Percentiles rank a stretch among this genome's conserved stretches.
phyloP scores from a whole-genome alignment of 352 stramenopile species.

The Phytophthora tubulina region DNA sequence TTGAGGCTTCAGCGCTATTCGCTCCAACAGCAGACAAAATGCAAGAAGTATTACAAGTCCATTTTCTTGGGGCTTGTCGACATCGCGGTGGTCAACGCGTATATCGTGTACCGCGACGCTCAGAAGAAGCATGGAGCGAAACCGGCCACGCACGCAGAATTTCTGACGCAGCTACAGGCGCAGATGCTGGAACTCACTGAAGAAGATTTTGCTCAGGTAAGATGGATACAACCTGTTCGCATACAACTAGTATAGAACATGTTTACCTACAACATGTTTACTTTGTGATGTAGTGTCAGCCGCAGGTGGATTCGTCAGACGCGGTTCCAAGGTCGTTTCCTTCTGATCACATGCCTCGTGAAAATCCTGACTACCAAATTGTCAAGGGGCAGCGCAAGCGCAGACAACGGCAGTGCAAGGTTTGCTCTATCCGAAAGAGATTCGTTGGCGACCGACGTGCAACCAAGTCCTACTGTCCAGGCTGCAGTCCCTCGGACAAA shows the following conservation, averaged over 20 bases:
- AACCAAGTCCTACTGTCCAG: neutral
- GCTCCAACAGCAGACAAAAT: no score
- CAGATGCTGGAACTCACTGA: neutral
- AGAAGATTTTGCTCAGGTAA: neutral
- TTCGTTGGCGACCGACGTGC: neutral
- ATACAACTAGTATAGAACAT: neutral
- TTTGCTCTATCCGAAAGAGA: neutral
- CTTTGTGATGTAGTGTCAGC: neutral
- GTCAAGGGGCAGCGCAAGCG: neutral
- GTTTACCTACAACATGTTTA: neutral
- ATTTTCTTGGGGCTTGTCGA: no score
- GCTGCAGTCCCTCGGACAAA: neutral
- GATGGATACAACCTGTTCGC: conserved; percentile 1
- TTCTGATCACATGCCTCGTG: neutral
- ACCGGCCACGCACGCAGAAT: neutral
- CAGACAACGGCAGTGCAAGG: neutral
- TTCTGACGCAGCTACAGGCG: neutral
- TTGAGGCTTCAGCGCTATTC: no score
- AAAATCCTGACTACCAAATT: neutral
- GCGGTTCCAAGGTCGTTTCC: neutral
- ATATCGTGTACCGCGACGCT: no score
- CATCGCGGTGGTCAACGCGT: no score
- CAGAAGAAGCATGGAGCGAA: neutral
- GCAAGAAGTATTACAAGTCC: no score
- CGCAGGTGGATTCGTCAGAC: neutral